Base-by-base conservation (phyloP, 2,329 filamentous ascomycete species). In the Capronia epimyces region DNA sequence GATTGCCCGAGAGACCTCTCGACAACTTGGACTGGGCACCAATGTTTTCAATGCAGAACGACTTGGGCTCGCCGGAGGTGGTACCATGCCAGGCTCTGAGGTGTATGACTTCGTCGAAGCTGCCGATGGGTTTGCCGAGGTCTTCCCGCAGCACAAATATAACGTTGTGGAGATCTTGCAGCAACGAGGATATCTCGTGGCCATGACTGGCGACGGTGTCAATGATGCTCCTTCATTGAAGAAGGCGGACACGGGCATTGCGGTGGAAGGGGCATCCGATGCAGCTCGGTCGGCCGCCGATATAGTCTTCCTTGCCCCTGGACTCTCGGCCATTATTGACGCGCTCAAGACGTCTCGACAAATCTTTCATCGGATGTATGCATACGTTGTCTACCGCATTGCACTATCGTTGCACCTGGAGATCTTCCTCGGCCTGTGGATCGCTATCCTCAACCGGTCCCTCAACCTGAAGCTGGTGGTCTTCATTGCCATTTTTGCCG, bases 341-440 rank as follows among this genome's bases (percentile, higher is more conserved):
- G 88, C 89, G 55, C 80, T 95, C 62, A 95, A 95, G 77, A 94
- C 87, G 60, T 91, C 88, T 25, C 87, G 89, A 65, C 89, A 94
- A 71, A 95, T 95, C 70, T 95, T 95, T 78, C 89, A 95, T 75
- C 87, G 89, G 65, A 95, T 95, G 89, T 93, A 95, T 74, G 86
- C 89, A 53, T 95, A 95, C 75, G 87, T 95, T 60, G 86, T 95
- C 65, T 95, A 95, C 77, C 87, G 89, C 80, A 95, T 95, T 65
- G 89, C 89, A 43, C 75, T 95, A 65, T 95, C 89, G 13, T 82
- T 95, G 59, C 89, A 95, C 69, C 79, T 95, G 66, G 88, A 93
- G 74, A 87, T 94, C 68, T 95, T 89, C 79, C 80, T 95, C 44
- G 89, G 88, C 68, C 81, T 94, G 53, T 94, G 89, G 88, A 93